Evolutionary conservation across 106 monocot species (phyloP), one percentile per base, ranked within the genome.

Genomic region (Phalaenopsis aphrodite): DNA sequence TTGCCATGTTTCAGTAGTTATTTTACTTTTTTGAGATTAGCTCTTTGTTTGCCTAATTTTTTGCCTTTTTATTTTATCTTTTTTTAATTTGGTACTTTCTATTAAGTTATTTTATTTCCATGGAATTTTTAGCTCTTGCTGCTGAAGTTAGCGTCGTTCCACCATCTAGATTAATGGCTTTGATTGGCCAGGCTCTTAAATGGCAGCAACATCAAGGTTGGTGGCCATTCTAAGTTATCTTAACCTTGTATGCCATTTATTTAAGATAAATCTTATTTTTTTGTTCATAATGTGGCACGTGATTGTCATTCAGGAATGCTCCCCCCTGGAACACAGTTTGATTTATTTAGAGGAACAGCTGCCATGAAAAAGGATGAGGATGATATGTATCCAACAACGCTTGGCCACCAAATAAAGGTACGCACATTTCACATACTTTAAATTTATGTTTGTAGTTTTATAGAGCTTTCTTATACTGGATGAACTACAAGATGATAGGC

Each of bases 361-460:
- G 98, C 98, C 85, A 93, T 99, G 98, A 99, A 94, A 83, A 92
- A 94, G 87, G 98, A 99, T 83, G 98, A 99, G 84, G 94, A 94
- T 86, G 98, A 99, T 9, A 91, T 84, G 74, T 99, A 94, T 77
- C 98, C 98, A 56, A 93, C 94, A 79, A 82, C 86, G 41, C 84
- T 94, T 69, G 87, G 78, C 15, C 94, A 93, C 55, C 91, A 89
- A 78, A 94, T 94, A 72, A 99, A 92, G 94, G 98, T 99, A 67
- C 41, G 39, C 52, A 38, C 30, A n/a, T 64, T 23, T 75, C 8
- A 3, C 73, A 80, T 76, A 43, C 19, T 45, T 52, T 36, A 66
- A 37, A 41, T 65, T 68, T 39, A 74, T 74, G 5, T 42, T 19
- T 74, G 42, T 43, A 42, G 19, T 74, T 74, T 74, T 43, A 74